Conservation (phyloP, 345 rosid genomes). For the Trapa bicornis region DNA sequence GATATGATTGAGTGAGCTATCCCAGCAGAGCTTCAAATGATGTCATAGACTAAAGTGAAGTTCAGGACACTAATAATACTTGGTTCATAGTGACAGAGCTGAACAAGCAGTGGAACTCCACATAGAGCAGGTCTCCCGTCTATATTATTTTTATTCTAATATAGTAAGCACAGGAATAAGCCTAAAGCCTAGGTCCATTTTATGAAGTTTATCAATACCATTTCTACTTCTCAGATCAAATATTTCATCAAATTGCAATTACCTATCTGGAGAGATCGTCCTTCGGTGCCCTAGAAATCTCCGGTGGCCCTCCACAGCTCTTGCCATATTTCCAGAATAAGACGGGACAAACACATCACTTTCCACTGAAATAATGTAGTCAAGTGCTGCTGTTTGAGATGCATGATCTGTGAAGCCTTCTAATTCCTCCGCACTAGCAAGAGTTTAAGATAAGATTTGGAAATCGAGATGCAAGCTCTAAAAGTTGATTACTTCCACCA, state of each 20-base stretch:
- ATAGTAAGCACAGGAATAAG: not conserved
- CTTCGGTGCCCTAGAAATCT: conserved; percentile 81
- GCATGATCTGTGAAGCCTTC: conserved; percentile 51
- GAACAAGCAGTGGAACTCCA: no score
- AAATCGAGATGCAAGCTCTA: conserved; percentile 50
- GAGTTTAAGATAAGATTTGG: conserved; percentile 61
- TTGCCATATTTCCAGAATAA: conserved; percentile 94
- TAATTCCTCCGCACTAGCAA: conserved; percentile 52
- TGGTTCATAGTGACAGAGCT: not conserved
- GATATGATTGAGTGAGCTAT: not conserved
- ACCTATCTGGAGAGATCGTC: conserved; percentile 87
- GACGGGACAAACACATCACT: conserved; percentile 85
- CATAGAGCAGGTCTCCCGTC: no score
- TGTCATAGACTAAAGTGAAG: not conserved
- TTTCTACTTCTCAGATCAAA: not conserved
- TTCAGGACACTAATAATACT: not conserved
- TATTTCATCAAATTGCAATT: conserved; percentile 1
- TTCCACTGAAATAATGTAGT: conserved; percentile 75
- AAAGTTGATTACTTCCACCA: conserved; percentile 65
- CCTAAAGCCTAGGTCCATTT: not conserved
- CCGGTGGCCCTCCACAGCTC: conserved; percentile 94
- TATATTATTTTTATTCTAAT: no score
- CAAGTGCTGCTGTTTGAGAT: conserved; percentile 82
- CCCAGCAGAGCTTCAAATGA: not conserved
- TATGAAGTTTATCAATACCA: not conserved